phyloP scores from a whole-genome alignment of 176 grass and related monocot genomes.

The Otatea glauca region DNA sequence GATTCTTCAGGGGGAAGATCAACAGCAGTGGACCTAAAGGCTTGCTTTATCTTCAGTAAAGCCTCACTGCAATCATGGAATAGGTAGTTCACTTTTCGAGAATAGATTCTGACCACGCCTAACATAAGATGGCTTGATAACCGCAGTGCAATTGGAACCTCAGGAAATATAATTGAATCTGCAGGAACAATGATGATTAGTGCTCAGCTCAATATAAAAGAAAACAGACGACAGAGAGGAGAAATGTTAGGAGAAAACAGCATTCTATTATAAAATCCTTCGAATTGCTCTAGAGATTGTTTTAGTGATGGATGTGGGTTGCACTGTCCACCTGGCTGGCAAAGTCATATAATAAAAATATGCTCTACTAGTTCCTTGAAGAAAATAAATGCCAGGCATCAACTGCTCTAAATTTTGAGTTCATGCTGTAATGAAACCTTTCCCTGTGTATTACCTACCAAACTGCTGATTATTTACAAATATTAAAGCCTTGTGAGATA shows the following conservation, averaged over 20 bases:
- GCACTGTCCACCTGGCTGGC: not conserved
- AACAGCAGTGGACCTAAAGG: conserved; percentile 90
- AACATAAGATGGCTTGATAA: conserved; percentile 98
- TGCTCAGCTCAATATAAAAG: conserved; percentile 13
- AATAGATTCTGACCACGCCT: conserved; percentile 99
- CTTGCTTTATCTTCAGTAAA: conserved; percentile 98
- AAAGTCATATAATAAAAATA: not conserved
- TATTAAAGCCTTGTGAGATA: not conserved
- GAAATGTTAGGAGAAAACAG: not conserved
- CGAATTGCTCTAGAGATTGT: not conserved
- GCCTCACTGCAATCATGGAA: conserved; percentile 99
- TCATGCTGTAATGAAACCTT: not conserved
- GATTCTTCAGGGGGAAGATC: conserved; percentile 99
- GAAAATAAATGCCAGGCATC: not conserved
- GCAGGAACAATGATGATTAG: conserved; percentile 33
- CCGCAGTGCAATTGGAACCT: conserved; percentile 95
- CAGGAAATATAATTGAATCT: conserved; percentile 99
- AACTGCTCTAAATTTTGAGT: conserved; percentile 8
- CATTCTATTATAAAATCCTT: conserved; percentile 19
- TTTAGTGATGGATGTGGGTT: not conserved
- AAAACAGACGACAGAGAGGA: not conserved
- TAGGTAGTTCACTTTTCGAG: conserved; percentile 98
- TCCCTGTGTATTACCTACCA: not conserved
- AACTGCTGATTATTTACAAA: conserved; percentile 9
- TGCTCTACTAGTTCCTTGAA: conserved; percentile 20